These are phyloP conservation scores for Exserohilum rostratum DNA, from an alignment of 2,329 filamentous ascomycete species.

Conservation along the genomic window DNA sequence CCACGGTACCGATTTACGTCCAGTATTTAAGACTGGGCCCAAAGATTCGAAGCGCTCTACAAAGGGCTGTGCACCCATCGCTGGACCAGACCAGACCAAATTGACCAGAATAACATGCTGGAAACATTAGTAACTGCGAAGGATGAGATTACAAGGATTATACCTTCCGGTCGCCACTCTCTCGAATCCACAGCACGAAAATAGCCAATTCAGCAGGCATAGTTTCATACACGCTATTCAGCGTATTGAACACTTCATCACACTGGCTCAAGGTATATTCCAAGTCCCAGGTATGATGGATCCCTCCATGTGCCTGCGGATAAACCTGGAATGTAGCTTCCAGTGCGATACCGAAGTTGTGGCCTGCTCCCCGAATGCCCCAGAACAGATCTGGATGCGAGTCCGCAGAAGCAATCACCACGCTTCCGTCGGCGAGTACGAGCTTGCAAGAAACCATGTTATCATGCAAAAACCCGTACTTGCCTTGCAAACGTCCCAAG, in stretches of 20 bases:
- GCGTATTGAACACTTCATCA: slow-evolving; percentile 5
- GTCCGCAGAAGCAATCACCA: not conserved
- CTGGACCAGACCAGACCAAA: slow-evolving; percentile 7
- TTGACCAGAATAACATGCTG: slow-evolving; percentile 9
- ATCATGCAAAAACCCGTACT: slow-evolving; percentile 11
- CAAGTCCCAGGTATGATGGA: slow-evolving; percentile 11
- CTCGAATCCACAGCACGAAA: slow-evolving; percentile 7
- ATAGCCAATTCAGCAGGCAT: slow-evolving; percentile 9
- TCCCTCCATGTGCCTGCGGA: slow-evolving; percentile 2
- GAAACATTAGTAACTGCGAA: not conserved
- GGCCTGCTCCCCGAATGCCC: slow-evolving; percentile 5
- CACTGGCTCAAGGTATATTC: slow-evolving; percentile 7
- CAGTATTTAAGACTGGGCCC: not conserved
- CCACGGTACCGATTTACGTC: slow-evolving; percentile 6
- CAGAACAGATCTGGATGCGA: slow-evolving; percentile 3
- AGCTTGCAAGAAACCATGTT: slow-evolving; percentile 11
- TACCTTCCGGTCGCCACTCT: slow-evolving; percentile 10
- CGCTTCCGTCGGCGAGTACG: slow-evolving; percentile 3
- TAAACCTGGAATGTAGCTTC: slow-evolving; percentile 7
- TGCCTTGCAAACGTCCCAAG: slow-evolving; percentile 9
- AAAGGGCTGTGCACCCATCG: not conserved
- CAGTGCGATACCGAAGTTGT: slow-evolving; percentile 9
- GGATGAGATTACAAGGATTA: not conserved
- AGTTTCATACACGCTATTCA: slow-evolving; percentile 4
- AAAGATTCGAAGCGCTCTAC: slow-evolving; percentile 8